These are phyloP conservation scores for Aeschynomene evenia DNA, from an alignment of 306 rosid species.

Conservation along the genomic window DNA sequence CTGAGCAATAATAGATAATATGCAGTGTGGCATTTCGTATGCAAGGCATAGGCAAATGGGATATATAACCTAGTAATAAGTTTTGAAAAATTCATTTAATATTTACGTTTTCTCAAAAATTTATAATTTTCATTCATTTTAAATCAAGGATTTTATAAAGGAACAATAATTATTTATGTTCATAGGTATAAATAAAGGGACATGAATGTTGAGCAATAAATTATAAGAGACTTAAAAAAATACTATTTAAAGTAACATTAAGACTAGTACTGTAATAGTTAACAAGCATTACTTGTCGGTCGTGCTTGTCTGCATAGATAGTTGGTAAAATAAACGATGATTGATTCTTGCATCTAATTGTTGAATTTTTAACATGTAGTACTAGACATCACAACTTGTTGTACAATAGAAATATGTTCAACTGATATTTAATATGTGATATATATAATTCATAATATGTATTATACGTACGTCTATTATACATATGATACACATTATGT, in stretches of 20 bases:
- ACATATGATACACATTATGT: too few species aligned
- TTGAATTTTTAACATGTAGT: too few species aligned
- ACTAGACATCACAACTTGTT: too few species aligned
- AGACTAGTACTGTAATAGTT: too few species aligned
- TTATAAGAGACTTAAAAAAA: too few species aligned
- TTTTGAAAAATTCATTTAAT: neutral
- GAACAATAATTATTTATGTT: neutral
- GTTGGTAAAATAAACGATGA: neutral
- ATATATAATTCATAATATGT: too few species aligned
- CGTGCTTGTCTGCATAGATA: neutral
- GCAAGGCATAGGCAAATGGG: neutral
- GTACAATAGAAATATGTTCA: too few species aligned
- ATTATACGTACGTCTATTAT: too few species aligned
- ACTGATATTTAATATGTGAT: too few species aligned
- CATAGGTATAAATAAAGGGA: neutral
- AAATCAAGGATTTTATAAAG: neutral
- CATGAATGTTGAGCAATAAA: too few species aligned
- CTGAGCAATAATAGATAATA: neutral
- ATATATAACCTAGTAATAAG: neutral
- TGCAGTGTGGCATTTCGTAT: neutral
- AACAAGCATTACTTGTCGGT: neutral
- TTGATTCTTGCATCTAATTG: neutral
- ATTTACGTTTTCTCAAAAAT: neutral
- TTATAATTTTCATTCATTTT: neutral
- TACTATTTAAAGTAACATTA: too few species aligned